Percentiles rank a stretch among this genome's conserved stretches.
Evolutionary conservation across 805 yeast genomes (phyloP).

Genomic region (Kazachstania viticola): DNA sequence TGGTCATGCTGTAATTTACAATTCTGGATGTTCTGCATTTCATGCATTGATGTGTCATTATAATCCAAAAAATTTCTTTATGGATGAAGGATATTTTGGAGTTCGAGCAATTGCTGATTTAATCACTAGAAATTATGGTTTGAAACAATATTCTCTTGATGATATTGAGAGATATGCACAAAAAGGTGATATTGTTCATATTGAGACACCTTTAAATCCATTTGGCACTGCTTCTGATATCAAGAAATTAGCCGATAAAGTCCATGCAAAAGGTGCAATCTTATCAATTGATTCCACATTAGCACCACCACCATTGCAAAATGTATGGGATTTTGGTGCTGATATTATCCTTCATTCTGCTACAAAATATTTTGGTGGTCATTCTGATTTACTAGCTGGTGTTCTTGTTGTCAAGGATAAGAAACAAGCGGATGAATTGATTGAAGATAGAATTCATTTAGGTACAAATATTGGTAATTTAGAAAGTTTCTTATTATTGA

Average conservation of each 20-base stretch:
- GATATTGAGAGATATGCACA: slow-evolving; percentile 36
- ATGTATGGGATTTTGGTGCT: slow-evolving; percentile 74
- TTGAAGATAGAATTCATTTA: slow-evolving; percentile 49
- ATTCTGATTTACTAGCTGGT: slow-evolving; percentile 83
- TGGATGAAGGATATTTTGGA: slow-evolving; percentile 82
- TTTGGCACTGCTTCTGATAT: slow-evolving; percentile 58
- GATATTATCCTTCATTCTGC: slow-evolving; percentile 90
- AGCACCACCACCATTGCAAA: slow-evolving; percentile 84
- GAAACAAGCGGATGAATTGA: slow-evolving; percentile 34
- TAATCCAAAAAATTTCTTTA: slow-evolving; percentile 63
- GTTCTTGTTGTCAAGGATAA: slow-evolving; percentile 49
- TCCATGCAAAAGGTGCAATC: slow-evolving; percentile 67
- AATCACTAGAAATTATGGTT: slow-evolving; percentile 47
- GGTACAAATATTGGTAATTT: slow-evolving; percentile 73
- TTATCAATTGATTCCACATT: slow-evolving; percentile 76
- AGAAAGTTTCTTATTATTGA: slow-evolving; percentile 59
- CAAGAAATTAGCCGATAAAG: slow-evolving; percentile 48
- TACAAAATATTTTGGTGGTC: slow-evolving; percentile 93
- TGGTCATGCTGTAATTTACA: slow-evolving; percentile 57
- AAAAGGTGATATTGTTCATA: slow-evolving; percentile 66
- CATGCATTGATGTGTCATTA: slow-evolving; percentile 57
- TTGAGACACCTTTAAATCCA: slow-evolving; percentile 88
- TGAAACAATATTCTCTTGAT: slow-evolving; percentile 39
- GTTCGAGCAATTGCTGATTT: slow-evolving; percentile 59
- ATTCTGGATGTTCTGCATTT: slow-evolving; percentile 75